Evolutionary conservation across 106 monocot genomes (phyloP).

Genomic region (Platanthera zijinensis): DNA sequence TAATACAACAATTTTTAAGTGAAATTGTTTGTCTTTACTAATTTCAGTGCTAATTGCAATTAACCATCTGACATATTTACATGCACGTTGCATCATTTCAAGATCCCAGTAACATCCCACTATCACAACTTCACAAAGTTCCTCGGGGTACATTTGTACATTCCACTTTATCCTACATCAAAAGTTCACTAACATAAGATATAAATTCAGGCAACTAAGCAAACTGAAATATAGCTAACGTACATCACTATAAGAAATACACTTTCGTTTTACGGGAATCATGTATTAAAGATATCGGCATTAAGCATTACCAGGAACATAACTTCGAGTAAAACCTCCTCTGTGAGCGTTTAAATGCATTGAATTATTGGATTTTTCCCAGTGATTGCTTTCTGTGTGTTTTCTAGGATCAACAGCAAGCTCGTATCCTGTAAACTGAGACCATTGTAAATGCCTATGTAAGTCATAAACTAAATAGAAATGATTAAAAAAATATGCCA

Average conservation of each 20-base stretch:
- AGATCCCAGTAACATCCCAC: too few relatives aligned
- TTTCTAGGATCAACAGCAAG: conserved; percentile 21
- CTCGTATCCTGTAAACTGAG: conserved; percentile 39
- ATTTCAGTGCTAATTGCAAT: too few relatives aligned
- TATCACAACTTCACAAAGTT: too few relatives aligned
- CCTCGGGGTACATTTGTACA: too few relatives aligned
- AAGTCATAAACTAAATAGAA: not conserved
- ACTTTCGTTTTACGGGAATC: not conserved
- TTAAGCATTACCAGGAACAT: conserved; percentile 32
- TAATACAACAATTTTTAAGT: too few relatives aligned
- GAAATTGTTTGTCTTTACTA: too few relatives aligned
- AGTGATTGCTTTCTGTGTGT: conserved; percentile 16
- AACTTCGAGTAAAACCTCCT: conserved; percentile 24
- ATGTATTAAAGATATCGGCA: not conserved
- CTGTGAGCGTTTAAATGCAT: conserved; percentile 28
- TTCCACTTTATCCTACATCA: too few relatives aligned
- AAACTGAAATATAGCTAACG: not conserved
- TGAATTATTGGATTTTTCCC: conserved; percentile 23
- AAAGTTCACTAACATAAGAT: not conserved
- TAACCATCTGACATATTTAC: too few relatives aligned
- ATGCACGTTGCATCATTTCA: too few relatives aligned
- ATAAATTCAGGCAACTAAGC: not conserved
- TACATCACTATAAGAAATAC: not conserved
- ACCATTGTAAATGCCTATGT: conserved; percentile 7
- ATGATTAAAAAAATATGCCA: not conserved